phyloP scores from a whole-genome alignment of 164 flowering plant species.

The Berberis thunbergii region DNA sequence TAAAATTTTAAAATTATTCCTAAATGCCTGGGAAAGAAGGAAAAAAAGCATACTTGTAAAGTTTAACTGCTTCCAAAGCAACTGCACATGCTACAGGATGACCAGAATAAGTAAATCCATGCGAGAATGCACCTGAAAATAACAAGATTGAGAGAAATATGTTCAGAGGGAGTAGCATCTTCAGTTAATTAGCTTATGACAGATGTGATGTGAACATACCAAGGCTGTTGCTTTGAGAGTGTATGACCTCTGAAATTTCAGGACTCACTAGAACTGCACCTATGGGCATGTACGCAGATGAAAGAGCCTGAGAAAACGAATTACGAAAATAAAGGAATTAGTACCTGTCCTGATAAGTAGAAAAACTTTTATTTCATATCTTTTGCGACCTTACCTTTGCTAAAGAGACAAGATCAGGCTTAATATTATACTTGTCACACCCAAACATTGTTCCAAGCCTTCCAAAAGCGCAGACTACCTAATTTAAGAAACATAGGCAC shows the following conservation, averaged over 20 bases:
- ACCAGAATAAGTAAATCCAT: constrained; percentile 98
- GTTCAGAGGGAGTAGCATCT: background rate
- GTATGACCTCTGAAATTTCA: constrained; percentile 72
- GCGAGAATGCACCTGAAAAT: constrained; percentile 67
- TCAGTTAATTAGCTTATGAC: too few relatives aligned
- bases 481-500: background rate
- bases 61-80: constrained; percentile 81
- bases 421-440: constrained; percentile 79
- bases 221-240: constrained; percentile 89
- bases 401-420: constrained; percentile 87
- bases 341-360: background rate
- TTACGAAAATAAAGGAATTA: background rate
- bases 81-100: constrained; percentile 98
- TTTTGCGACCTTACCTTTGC: constrained; percentile 59
- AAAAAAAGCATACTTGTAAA: constrained; percentile 55
- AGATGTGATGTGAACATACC: constrained; percentile 31
- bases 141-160: constrained; percentile 7
- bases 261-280: constrained; percentile 96
- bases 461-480: constrained; percentile 97
- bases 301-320: constrained; percentile 51
- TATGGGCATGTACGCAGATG: constrained; percentile 91
- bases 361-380: constrained; percentile 11
- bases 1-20: background rate
- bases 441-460: constrained; percentile 97
- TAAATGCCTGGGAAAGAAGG: background rate